Base-by-base conservation (phyloP, 108 stramenopile genomes). In the Asterionellopsis glacialis region DNA sequence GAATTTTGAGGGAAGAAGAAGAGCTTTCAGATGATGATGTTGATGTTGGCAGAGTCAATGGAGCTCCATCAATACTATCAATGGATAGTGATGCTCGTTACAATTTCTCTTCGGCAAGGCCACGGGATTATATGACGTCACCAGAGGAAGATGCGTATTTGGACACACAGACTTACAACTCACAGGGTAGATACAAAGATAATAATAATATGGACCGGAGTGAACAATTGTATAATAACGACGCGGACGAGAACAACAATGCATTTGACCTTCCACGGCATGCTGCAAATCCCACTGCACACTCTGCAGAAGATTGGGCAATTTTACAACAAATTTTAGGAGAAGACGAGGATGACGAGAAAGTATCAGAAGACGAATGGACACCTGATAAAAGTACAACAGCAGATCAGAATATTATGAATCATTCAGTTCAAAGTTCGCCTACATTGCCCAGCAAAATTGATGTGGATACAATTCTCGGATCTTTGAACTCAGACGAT, bases 1-100 rank as follows among this genome's bases (percentile, higher is more conserved):
- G 81, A 63, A 81, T 89, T 26, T 63, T 89, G 42, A 61, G 77
- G 57, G 88, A 89, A 67, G 77, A 79, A 25, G 84, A 89, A 27
- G 79, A 75, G 33, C 59, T 64, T 50, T 61, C 71, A 24, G 60
- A 61, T 50, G 70, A 33, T 33, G 33, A 33, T 33, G 33, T 33
- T 33, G 33, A 33, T 33, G 33, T 33, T 33, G 33, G 7, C 7
- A 33, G 33, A 33, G 33, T 33, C 33, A 7, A 2, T 7, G 7
- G 5, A 33, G 33, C 2, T 33, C 33, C 2, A 33, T 33, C 33
- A 33, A 33, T 33, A 7, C 33, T 33, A 33, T 33, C 33, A 33
- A 7, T 2, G 2, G 33, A 33, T 33, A 33, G 2, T 5, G 33
- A 33, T 5, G 33, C 2, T 33, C 33, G 33, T 7, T 33, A 33